phyloP scores from a whole-genome alignment of 148 eudicot species.

The Bassia scoparia region DNA sequence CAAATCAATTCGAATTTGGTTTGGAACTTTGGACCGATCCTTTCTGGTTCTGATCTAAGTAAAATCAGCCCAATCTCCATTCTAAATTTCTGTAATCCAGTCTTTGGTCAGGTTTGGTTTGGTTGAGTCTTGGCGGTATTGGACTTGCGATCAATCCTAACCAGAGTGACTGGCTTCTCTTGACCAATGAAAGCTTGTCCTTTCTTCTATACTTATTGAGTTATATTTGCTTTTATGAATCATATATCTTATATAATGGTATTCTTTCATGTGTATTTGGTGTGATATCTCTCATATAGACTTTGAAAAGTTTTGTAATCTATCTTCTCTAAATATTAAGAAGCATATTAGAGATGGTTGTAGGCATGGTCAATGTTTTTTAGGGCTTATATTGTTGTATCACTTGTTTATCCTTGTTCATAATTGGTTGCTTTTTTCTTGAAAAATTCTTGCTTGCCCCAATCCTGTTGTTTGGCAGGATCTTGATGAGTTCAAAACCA shows the following conservation, averaged over 20 bases:
- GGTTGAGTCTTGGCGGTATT: too few species aligned
- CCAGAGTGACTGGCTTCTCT: too few species aligned
- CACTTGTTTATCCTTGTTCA: conserved; percentile 1
- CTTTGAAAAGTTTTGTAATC: background rate
- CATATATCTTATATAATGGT: background rate
- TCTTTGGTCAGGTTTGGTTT: too few species aligned
- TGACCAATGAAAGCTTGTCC: background rate
- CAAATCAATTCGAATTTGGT: too few species aligned
- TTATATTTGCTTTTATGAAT: background rate
- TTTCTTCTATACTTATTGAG: background rate
- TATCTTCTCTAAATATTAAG: background rate
- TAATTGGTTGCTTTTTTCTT: background rate
- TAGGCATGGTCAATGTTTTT: background rate
- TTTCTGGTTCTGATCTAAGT: too few species aligned
- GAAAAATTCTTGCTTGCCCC: conserved; percentile 1
- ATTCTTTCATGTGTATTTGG: background rate
- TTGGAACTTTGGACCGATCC: too few species aligned
- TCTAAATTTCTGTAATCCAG: too few species aligned
- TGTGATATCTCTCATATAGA: background rate
- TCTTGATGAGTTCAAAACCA: conserved; percentile 94
- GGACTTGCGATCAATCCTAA: too few species aligned
- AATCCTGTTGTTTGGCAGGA: conserved; percentile 39
- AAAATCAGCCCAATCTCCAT: too few species aligned
- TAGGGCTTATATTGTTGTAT: background rate
- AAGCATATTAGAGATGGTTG: background rate